Evolutionary conservation across 2,329 filamentous ascomycete genomes (phyloP).

Genomic region (Aspergillaceae sp.): DNA sequence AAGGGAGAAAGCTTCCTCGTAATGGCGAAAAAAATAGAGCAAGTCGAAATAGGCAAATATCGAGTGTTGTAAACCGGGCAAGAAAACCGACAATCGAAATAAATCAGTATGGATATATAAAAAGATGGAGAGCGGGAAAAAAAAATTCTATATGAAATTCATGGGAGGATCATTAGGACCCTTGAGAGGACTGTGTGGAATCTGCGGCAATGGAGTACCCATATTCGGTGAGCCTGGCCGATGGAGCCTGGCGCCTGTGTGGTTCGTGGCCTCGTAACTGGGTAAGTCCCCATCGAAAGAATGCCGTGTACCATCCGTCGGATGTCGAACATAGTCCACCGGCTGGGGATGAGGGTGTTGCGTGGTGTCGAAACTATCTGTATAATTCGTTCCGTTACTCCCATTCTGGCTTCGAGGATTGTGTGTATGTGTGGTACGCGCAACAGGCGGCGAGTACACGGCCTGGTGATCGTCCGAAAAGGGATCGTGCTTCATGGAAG

Average conservation of each 20-base stretch:
- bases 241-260: too few species aligned
- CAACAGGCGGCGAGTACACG: slow-evolving; percentile 86
- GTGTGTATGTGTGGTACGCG: slow-evolving; percentile 66
- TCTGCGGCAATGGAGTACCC: slow-evolving; percentile 18
- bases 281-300: slow-evolving; percentile 79
- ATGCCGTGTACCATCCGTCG: slow-evolving; percentile 76
- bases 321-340: slow-evolving; percentile 53
- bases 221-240: slow-evolving; percentile 57
- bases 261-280: slow-evolving; percentile 73
- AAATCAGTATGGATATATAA: slow-evolving; percentile 21
- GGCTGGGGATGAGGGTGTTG: slow-evolving; percentile 50
- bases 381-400: slow-evolving; percentile 90
- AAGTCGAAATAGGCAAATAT: slow-evolving; percentile 22
- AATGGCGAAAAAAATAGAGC: background rate
- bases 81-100: slow-evolving; percentile 15
- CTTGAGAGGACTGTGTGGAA: slow-evolving; percentile 26
- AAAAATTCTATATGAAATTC: slow-evolving; percentile 19
- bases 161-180: slow-evolving; percentile 24
- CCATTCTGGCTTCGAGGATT: slow-evolving; percentile 79
- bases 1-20: slow-evolving; percentile 12
- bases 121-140: slow-evolving; percentile 9
- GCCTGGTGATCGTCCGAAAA: slow-evolving; percentile 82
- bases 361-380: slow-evolving; percentile 42
- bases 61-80: slow-evolving; percentile 10
- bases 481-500: slow-evolving; percentile 50